Base-by-base conservation (phyloP, 140 eudicot genomes). In the Ambrosia hybrid region DNA sequence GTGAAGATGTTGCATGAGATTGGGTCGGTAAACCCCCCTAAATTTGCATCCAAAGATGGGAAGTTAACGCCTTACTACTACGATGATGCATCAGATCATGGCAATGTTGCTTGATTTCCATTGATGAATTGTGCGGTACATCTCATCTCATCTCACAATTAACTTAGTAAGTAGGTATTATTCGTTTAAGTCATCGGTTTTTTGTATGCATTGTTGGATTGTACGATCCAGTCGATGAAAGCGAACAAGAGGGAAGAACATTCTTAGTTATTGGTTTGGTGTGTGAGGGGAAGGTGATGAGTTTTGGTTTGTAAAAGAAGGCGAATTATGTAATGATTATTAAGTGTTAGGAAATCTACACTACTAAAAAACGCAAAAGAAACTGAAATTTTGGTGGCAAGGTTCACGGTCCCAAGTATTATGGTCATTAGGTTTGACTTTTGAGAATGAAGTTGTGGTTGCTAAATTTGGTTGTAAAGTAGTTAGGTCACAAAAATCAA, bases 1-100 rank as follows among this genome's bases (percentile, higher is more conserved):
- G 98, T 93, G 39, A 87, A 90, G 65, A 78, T 87, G 96, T 73
- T 93, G 91, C 96, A 76, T 74, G 98, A 90, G 57, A 80, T 90
- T 33, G 89, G 95, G 71, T 78, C 80, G 2, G 83, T 83, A 21
- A 78, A 78, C 68, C 91, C 81, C 12, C 72, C 80, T 73, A 90
- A 78, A 38, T 64, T 77, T 10, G 84, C 67, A 7, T 71, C 80
- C 0, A 93, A 85, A 69, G 97, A 93, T 62, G 98, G 96, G 33
- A 92, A 85, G 67, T 80, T 92, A 72, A 85, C 98, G 30, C 98
- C 98, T 6, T 92, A 92, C 60, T 92, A 92, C 73, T 80, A 85
- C 5, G 96, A 92, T 57, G 98, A 92, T 51, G 78, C 91, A 52
- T 89, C 98, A 0, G 96, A 92, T 83, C 90, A 87, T 2, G 95